Conservation (phyloP, 768 basidiomycete species). For the Lactifluus hygrophoroides region DNA sequence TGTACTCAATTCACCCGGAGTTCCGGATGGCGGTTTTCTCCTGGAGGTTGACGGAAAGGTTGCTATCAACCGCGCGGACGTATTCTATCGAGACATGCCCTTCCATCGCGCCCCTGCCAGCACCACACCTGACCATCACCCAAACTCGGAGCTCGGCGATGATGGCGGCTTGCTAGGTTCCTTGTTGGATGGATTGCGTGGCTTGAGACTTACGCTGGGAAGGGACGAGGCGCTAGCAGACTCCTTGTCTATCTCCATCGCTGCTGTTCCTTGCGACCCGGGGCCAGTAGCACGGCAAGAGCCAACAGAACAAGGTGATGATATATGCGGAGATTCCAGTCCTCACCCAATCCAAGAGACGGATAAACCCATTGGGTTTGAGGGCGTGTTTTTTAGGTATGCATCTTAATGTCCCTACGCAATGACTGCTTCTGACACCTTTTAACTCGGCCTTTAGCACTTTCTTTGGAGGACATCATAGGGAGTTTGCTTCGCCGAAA, state of each 20-base stretch:
- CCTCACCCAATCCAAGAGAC: neutral
- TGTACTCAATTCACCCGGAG: constrained; percentile 63
- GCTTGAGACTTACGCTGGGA: neutral
- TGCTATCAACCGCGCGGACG: constrained; percentile 46
- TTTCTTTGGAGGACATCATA: constrained; percentile 71
- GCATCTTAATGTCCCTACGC: no score
- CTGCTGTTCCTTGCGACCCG: neutral
- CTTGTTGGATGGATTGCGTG: neutral
- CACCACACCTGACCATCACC: neutral
- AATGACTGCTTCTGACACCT: no score
- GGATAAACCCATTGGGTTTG: constrained; percentile 29
- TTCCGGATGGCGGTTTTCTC: constrained; percentile 54
- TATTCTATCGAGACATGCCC: constrained; percentile 46
- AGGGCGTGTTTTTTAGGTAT: constrained; percentile 69
- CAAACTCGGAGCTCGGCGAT: neutral
- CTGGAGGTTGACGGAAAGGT: constrained; percentile 53
- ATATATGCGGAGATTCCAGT: neutral
- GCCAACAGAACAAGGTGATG: neutral
- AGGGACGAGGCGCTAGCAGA: neutral
- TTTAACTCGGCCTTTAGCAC: constrained; percentile 35
- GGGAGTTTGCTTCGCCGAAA: constrained; percentile 56
- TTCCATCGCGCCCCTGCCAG: constrained; percentile 20
- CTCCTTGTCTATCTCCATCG: neutral
- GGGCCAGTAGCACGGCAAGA: neutral
- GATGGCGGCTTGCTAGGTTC: neutral